Evolutionary conservation across 257 asterid genomes (phyloP), one percentile per base, ranked within the genome.

Genomic region (Marsdenia floribunda): DNA sequence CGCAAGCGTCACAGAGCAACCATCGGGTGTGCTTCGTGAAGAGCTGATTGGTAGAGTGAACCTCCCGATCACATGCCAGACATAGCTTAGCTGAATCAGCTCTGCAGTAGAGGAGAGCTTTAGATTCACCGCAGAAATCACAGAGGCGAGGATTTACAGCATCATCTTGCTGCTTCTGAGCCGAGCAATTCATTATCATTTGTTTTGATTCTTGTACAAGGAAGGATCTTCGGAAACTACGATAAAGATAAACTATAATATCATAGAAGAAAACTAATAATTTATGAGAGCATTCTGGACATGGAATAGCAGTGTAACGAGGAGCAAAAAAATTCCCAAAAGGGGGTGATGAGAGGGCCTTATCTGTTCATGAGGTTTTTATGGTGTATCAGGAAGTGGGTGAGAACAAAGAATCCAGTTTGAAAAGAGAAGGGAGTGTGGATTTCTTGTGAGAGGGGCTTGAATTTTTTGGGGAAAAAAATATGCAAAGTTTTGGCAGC

Each of bases 61-160:
- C 99, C 52, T 95, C 84, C 11, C 89, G 87, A 60, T 95, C 99
- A 80, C 99, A 95, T 22, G 65, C 75, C 47, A 95, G 73, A 58
- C 99, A 95, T 66, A 95, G 93, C 85, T 87, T 92, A 1, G 99
- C 98, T 0, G 96, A 87, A 84, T 95, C 99, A 9, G 99, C 98
- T 54, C 93, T 87, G 83, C 99, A 95, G 81, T 90, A 92, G 49
- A 92, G 78, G 6, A 95, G 78, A 6, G 98, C 98, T 24, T 76
- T 84, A 1, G 89, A 72, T 70, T 82, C 85, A 66, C 85, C 83
- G 82, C 99, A 95, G 83, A 92, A 95, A 80, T 88, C 98, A 83
- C 99, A 95, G 7, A 77, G 81, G 10, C 75, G 75, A 33, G 46
- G 47, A 71, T 38, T 26, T 18, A 18, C 75, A 33, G 35, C 35